A percentile compares a stretch with the other conserved stretches of the same genome.
phyloP scores from a whole-genome alignment of 805 yeast species.

The Kluyveromyces aestuarii region DNA sequence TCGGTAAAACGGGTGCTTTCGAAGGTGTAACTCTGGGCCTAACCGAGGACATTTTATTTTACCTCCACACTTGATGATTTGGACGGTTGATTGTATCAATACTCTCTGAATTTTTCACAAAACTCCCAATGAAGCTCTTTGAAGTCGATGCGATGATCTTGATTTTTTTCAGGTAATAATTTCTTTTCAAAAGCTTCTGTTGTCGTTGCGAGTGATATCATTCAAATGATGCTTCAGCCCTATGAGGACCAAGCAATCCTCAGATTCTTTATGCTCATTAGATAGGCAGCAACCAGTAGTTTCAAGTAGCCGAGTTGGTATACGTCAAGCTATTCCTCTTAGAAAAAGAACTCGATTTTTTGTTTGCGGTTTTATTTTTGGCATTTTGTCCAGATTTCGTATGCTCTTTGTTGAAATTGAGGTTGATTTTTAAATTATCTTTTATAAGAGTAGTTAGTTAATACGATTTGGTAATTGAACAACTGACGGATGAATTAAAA shows the following conservation, averaged over 20 bases:
- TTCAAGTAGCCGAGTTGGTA: background rate
- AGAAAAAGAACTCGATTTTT: no score
- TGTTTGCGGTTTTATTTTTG: background rate
- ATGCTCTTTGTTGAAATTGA: background rate
- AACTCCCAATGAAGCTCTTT: background rate
- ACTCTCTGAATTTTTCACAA: no score
- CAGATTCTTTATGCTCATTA: no score
- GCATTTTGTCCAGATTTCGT: background rate
- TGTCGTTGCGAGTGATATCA: background rate
- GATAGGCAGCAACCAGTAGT: background rate
- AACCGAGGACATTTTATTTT: constrained; percentile 55
- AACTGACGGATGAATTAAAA: background rate
- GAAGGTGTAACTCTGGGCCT: constrained; percentile 55
- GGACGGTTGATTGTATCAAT: background rate
- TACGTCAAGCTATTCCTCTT: no score
- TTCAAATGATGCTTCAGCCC: background rate
- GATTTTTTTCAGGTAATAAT: background rate
- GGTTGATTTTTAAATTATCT: background rate
- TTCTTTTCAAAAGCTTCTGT: background rate
- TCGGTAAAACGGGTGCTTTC: constrained; percentile 69
- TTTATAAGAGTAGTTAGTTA: background rate
- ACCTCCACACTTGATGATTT: background rate
- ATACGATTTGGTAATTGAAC: no score
- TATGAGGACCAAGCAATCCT: no score
- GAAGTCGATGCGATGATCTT: background rate